Conservation (phyloP, 2,329 filamentous ascomycete species). For the Exophiala sideris region DNA sequence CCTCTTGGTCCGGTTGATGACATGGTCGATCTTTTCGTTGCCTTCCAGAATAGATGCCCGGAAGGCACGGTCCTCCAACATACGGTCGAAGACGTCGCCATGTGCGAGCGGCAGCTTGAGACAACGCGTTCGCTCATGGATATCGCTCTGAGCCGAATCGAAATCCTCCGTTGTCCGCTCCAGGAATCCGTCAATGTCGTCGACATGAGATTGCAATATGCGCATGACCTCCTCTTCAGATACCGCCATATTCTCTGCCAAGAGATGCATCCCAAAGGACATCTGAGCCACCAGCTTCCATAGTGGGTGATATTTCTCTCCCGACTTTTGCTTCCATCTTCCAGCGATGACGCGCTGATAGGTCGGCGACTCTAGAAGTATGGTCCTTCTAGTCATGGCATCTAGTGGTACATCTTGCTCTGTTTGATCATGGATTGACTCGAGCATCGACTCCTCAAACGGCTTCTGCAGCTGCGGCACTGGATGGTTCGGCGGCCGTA, state of each 20-base stretch:
- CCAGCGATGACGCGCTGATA: slow-evolving; percentile 69
- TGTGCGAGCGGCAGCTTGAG: slow-evolving; percentile 82
- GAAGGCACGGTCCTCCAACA: slow-evolving; percentile 81
- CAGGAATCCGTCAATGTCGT: slow-evolving; percentile 88
- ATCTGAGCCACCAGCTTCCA: slow-evolving; percentile 90
- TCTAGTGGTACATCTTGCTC: slow-evolving; percentile 37
- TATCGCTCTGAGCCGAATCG: slow-evolving; percentile 70
- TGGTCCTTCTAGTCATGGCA: slow-evolving; percentile 55
- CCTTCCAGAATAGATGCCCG: slow-evolving; percentile 77
- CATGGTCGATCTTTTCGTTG: slow-evolving; percentile 87
- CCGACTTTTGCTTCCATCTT: slow-evolving; percentile 71
- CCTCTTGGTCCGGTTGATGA: slow-evolving; percentile 72
- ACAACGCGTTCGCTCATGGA: slow-evolving; percentile 74
- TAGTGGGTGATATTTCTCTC: slow-evolving; percentile 79
- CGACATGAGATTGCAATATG: slow-evolving; percentile 87
- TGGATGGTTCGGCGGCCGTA: slow-evolving; percentile 37
- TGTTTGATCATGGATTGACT: slow-evolving; percentile 31
- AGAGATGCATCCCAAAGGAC: slow-evolving; percentile 84
- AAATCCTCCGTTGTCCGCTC: slow-evolving; percentile 84
- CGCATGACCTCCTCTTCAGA: slow-evolving; percentile 82
- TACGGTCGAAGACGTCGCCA: slow-evolving; percentile 75
- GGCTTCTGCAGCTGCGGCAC: slow-evolving; percentile 43
- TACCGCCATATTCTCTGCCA: slow-evolving; percentile 81
- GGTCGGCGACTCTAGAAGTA: slow-evolving; percentile 64
- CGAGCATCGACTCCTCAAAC: slow-evolving; percentile 45